These are phyloP conservation scores for Chaetoceros tenuissimus DNA, from an alignment of 108 stramenopile genomes.

Conservation along the genomic window DNA sequence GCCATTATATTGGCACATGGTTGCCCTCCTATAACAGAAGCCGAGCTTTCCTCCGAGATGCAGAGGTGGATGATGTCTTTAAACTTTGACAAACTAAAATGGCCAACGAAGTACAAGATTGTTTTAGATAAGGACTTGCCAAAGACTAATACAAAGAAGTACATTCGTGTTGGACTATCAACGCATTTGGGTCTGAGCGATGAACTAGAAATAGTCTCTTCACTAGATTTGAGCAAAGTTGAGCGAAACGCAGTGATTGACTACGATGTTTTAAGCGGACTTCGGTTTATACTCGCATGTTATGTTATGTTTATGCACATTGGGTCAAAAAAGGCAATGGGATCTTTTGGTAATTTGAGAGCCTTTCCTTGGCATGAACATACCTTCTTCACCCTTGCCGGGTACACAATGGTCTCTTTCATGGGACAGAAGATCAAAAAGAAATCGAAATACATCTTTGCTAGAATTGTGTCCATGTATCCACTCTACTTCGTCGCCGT, in stretches of 20 bases:
- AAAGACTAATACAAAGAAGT: conserved; percentile 4
- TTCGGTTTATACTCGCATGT: conserved; percentile 9
- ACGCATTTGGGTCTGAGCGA: background rate
- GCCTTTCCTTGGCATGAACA: conserved; percentile 4
- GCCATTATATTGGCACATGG: conserved; percentile 4
- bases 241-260: background rate
- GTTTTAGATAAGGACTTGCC: conserved; percentile 6
- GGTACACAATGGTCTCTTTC: conserved; percentile 3
- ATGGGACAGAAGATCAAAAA: background rate
- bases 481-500: conserved; percentile 9
- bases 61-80: background rate
- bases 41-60: conserved; percentile 1
- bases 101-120: conserved; percentile 1
- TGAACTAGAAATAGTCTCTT: background rate
- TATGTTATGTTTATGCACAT: too few relatives aligned
- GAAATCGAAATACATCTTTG: background rate
- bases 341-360: background rate
- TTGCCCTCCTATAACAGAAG: background rate
- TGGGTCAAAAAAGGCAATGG: background rate
- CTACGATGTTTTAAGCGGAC: conserved; percentile 1
- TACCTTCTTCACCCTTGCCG: conserved; percentile 7
- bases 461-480: conserved; percentile 1
- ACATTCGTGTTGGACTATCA: conserved; percentile 6
- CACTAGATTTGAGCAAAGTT: too few relatives aligned
- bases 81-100: background rate